phyloP scores from a whole-genome alignment of 2,329 filamentous ascomycete species.

The Aspergillus udagawae region DNA sequence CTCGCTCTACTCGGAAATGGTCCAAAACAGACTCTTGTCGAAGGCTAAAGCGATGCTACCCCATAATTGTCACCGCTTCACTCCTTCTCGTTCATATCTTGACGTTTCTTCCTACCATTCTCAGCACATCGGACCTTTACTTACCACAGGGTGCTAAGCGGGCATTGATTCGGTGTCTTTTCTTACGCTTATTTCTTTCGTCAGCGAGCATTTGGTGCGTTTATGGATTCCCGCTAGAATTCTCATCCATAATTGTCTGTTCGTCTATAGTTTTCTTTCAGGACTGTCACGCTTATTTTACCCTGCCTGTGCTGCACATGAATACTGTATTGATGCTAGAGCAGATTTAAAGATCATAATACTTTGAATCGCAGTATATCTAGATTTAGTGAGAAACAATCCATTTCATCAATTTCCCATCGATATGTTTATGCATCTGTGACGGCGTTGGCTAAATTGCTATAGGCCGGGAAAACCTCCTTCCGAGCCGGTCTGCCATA shows the following conservation, averaged over 20 bases:
- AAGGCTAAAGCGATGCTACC: constrained; percentile 53
- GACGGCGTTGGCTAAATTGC: not conserved
- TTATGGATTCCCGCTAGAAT: constrained; percentile 15
- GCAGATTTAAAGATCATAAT: constrained; percentile 22
- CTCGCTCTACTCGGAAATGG: constrained; percentile 78
- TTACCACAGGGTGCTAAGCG: constrained; percentile 26
- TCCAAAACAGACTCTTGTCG: constrained; percentile 72
- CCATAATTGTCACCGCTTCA: constrained; percentile 9
- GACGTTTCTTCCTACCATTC: constrained; percentile 5
- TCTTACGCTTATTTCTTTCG: constrained; percentile 12
- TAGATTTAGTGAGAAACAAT: constrained; percentile 10
- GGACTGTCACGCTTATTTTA: constrained; percentile 4
- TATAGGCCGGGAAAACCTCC: not conserved
- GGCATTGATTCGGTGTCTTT: constrained; percentile 27
- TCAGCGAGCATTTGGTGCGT: constrained; percentile 35
- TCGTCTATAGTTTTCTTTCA: not conserved
- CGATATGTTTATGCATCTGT: not conserved
- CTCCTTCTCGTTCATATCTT: constrained; percentile 15
- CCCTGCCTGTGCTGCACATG: constrained; percentile 20
- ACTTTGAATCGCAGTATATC: constrained; percentile 17
- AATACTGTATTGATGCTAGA: constrained; percentile 26
- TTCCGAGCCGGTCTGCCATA: constrained; percentile 6
- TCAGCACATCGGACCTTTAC: constrained; percentile 16
- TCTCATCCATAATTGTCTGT: constrained; percentile 4
- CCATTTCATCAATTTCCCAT: not conserved